Conservation (phyloP, 2,329 filamentous ascomycete genomes). For the Venturia effusa region DNA sequence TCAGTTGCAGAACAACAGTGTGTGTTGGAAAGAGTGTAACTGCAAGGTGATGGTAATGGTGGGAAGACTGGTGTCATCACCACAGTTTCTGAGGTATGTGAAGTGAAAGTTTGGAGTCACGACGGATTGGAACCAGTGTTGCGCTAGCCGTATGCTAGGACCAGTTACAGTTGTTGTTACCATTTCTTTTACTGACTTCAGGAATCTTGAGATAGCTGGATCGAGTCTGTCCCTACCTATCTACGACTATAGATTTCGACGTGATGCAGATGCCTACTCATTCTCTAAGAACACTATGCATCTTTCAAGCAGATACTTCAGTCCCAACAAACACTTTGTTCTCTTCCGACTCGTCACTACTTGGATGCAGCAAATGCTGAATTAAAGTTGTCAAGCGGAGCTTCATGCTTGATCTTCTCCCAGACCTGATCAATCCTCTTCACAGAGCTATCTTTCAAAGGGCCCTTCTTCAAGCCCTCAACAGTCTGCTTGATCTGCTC, state of each 20-base stretch:
- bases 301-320: too few relatives aligned
- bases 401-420: constrained; percentile 24
- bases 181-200: neutral
- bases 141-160: neutral
- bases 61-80: too few relatives aligned
- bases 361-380: neutral
- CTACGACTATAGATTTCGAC: too few relatives aligned
- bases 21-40: neutral
- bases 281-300: too few relatives aligned
- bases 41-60: neutral
- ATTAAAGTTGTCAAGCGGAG: constrained; percentile 23
- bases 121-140: neutral
- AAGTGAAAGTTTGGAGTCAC: too few relatives aligned
- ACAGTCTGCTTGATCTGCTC: constrained; percentile 25
- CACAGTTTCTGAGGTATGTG: too few relatives aligned
- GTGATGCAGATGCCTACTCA: too few relatives aligned
- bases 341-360: neutral
- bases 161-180: neutral
- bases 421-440: constrained; percentile 25
- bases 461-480: constrained; percentile 20
- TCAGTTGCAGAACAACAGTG: neutral
- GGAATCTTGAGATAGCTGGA: neutral
- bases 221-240: neutral
- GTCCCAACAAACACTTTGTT: neutral
- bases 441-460: constrained; percentile 20